Conservation (phyloP, 2,329 filamentous ascomycete genomes). For the Clonostachys byssicola region DNA sequence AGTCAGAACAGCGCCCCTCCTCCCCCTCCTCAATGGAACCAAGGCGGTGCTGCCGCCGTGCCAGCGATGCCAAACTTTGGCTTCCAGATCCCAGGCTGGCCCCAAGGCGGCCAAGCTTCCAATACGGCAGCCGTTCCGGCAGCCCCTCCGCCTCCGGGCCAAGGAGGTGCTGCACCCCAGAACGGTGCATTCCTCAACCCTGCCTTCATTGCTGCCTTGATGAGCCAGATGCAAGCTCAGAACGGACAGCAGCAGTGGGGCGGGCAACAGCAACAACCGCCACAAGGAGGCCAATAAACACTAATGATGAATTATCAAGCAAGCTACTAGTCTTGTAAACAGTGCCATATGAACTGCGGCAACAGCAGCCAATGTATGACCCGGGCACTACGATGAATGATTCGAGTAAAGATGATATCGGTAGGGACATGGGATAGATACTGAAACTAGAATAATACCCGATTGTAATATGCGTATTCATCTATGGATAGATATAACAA, state of each 20-base stretch:
- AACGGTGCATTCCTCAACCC: constrained; percentile 48
- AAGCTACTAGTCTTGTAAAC: background rate
- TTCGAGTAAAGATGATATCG: background rate
- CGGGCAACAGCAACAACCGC: constrained; percentile 20
- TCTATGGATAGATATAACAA: too few species aligned
- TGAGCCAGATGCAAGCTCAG: constrained; percentile 36
- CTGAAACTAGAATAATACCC: too few species aligned
- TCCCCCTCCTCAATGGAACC: constrained; percentile 7
- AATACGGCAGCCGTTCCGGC: background rate
- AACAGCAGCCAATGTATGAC: too few species aligned
- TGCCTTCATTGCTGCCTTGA: constrained; percentile 47
- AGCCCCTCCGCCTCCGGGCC: constrained; percentile 24
- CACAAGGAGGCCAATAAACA: constrained; percentile 12
- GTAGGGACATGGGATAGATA: too few species aligned
- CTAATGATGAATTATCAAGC: too few species aligned
- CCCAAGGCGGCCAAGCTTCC: background rate
- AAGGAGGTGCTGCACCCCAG: too few species aligned
- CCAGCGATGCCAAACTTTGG: constrained; percentile 24
- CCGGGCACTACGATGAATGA: background rate
- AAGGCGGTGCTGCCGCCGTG: constrained; percentile 5
- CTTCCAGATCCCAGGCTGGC: constrained; percentile 38
- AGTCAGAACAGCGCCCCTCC: constrained; percentile 9
- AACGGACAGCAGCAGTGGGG: constrained; percentile 17
- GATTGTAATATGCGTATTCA: too few species aligned
- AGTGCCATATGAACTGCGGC: background rate